Evolutionary conservation across 805 yeast species (phyloP).

Genomic region (Yueomyces sinensis): DNA sequence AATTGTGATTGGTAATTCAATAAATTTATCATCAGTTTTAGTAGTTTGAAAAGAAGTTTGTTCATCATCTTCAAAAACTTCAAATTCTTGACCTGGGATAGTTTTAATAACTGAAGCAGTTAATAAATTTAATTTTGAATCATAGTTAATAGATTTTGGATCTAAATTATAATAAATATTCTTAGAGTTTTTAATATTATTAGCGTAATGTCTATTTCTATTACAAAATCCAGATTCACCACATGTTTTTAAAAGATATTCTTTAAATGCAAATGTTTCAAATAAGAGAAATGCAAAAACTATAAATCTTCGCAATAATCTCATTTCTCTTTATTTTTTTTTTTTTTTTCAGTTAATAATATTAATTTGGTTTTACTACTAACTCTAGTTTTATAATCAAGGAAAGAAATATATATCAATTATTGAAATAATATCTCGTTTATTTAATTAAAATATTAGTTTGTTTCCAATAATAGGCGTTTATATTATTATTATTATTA

Average conservation of each 20-base stretch:
- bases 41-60: neutral
- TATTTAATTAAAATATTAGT: no score
- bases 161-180: slow-evolving; percentile 32
- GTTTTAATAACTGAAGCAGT: slow-evolving; percentile 36
- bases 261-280: slow-evolving; percentile 34
- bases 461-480: no score
- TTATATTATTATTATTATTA: no score
- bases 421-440: no score
- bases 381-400: no score
- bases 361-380: no score
- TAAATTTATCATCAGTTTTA: slow-evolving; percentile 21
- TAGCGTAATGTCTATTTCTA: slow-evolving; percentile 61
- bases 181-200: slow-evolving; percentile 22
- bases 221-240: slow-evolving; percentile 72
- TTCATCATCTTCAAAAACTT: neutral
- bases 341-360: no score
- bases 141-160: slow-evolving; percentile 20
- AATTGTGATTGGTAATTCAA: slow-evolving; percentile 43
- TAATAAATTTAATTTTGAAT: slow-evolving; percentile 22
- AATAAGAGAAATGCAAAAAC: neutral
- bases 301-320: neutral
- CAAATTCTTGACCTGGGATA: slow-evolving; percentile 15
- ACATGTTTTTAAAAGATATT: slow-evolving; percentile 63
- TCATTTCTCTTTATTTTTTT: no score
- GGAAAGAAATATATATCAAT: no score